Evolutionary conservation across 306 rosid species (phyloP).

Genomic region (Rubus idaeus): DNA sequence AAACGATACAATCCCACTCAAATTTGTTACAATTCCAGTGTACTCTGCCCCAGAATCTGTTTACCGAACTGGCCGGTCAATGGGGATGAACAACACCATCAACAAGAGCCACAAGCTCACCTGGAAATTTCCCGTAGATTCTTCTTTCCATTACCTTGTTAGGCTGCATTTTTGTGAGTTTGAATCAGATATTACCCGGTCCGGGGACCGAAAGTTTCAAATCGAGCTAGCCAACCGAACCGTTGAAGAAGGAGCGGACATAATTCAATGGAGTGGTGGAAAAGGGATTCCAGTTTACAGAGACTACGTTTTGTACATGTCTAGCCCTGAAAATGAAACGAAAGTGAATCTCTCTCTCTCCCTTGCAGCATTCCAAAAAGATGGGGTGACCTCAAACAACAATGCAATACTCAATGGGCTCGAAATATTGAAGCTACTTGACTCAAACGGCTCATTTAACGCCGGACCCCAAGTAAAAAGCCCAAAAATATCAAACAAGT

Average conservation of each 20-base stretch:
- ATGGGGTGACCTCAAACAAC: background rate
- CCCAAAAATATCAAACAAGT: background rate
- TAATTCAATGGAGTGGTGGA: background rate
- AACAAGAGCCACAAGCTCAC: conserved; percentile 24
- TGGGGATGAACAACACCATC: background rate
- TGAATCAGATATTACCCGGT: fast-evolving
- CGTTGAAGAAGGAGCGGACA: conserved; percentile 11
- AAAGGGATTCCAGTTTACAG: background rate
- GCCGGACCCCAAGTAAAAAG: background rate
- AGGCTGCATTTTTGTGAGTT: conserved; percentile 38
- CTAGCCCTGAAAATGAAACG: background rate
- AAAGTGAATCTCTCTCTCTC: conserved; percentile 18
- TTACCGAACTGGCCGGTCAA: conserved; percentile 5
- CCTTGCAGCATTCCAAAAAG: conserved; percentile 2
- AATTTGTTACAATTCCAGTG: fast-evolving
- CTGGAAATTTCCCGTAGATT: conserved; percentile 30
- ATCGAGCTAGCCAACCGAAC: conserved; percentile 26
- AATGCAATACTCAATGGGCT: conserved; percentile 47
- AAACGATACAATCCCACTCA: background rate
- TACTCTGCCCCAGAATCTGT: conserved; percentile 11
- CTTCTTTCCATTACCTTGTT: conserved; percentile 21
- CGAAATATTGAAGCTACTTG: conserved; percentile 47
- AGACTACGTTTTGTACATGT: conserved; percentile 14
- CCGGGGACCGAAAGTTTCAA: background rate
- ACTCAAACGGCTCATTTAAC: background rate